Evolutionary conservation across 139 green algal genomes (phyloP), one percentile per base, ranked within the genome.

Genomic region (Micractinium sp.): DNA sequence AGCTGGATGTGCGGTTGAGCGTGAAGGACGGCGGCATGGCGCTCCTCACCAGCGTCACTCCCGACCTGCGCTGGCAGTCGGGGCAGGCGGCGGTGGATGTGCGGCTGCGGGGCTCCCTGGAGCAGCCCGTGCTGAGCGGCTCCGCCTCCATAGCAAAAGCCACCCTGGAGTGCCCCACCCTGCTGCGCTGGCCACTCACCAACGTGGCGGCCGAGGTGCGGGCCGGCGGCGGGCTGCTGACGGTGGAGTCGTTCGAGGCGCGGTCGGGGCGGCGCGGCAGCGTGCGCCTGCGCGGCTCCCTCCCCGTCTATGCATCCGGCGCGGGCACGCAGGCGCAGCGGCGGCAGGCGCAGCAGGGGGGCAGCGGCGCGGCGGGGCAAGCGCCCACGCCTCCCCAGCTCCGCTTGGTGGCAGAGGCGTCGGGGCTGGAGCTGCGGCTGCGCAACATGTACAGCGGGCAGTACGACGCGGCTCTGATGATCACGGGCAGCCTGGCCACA

Each of bases 21-120:
- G 93, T 99, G 19, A 93, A 93, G 67, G 97, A 99, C 86, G 92
- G 92, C 35, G 97, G 97, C 88, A 97, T 99, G 95, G 86, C 88
- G 60, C 91, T 99, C 25, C 79, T 99, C 60, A 92, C 92, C 33
- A 93, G 95, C 5, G 74, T 98, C 16, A 67, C 91, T 3, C 96
- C 96, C 1, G 94, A 94, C 38, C 85, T 95, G 56, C 87, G 90
- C 73, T 99, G 97, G 97, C 92, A 94, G 77, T 84, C 86, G 53
- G 97, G 97, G 41, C 79, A 76, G 14, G 97, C 97, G 18, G 90
- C 95, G 23, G 92, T 98, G 15, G 81, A 90, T n/a, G 74, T 98
- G 81, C 61, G 88, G 19, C 56, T 89, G 31, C 79, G 66, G 31
- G 94, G 94, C 31, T 86, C 81, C 0, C 60, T 93, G 53, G 85